Evolutionary conservation across 2,329 filamentous ascomycete genomes (phyloP).

Genomic region (Alternaria postmessia): DNA sequence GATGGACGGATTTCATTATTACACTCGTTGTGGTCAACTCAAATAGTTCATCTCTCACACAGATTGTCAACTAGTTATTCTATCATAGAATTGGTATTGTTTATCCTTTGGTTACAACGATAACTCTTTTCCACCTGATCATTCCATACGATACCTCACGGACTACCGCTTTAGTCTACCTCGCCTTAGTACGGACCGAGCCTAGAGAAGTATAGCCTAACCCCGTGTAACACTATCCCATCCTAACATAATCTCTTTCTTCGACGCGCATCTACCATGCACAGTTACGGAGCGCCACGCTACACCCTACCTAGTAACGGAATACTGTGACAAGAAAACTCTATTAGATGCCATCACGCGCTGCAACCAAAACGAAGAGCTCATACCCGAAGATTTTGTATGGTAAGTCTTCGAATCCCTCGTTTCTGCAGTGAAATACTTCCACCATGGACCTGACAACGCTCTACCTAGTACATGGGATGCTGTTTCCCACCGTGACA

Average conservation of each 20-base stretch:
- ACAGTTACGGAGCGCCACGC: neutral
- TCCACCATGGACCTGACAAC: neutral
- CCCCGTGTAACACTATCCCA: too few relatives aligned
- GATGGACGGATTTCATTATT: too few relatives aligned
- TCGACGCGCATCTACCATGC: neutral
- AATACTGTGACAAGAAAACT: neutral
- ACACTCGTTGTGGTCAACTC: too few relatives aligned
- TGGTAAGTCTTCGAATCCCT: slow-evolving; percentile 8
- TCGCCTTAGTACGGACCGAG: too few relatives aligned
- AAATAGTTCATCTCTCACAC: too few relatives aligned
- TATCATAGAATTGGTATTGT: too few relatives aligned
- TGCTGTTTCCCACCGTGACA: neutral
- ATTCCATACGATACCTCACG: too few relatives aligned
- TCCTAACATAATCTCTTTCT: neutral
- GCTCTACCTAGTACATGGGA: neutral
- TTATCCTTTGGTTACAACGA: too few relatives aligned
- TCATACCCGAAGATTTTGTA: neutral
- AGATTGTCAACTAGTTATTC: too few relatives aligned
- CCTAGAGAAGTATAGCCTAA: too few relatives aligned
- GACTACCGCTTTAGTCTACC: too few relatives aligned
- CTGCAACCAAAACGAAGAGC: neutral
- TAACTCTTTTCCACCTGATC: too few relatives aligned
- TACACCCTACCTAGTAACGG: neutral
- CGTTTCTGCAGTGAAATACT: neutral
- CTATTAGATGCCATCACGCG: neutral